Conservation (phyloP, 2,329 filamentous ascomycete species). For the Penicillium corylophilum region DNA sequence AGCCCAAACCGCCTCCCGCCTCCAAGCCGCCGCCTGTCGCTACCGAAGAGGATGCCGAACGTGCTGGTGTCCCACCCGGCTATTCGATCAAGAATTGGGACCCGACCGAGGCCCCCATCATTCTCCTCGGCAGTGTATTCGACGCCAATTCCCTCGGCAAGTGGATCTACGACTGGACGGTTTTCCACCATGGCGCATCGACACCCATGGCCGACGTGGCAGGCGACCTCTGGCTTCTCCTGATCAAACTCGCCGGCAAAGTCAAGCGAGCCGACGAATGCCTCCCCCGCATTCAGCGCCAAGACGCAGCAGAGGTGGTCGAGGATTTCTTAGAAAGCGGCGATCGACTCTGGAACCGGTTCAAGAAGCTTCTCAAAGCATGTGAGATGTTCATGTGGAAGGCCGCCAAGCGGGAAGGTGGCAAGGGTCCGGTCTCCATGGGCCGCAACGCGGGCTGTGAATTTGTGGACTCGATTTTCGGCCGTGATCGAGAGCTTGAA, state of each 20-base stretch:
- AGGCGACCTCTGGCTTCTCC: conserved; percentile 89
- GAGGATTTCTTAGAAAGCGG: conserved; percentile 89
- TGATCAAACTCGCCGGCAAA: conserved; percentile 92
- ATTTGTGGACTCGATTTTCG: conserved; percentile 95
- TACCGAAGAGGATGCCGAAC: conserved; percentile 64
- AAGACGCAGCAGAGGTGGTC: conserved; percentile 75
- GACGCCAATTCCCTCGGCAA: conserved; percentile 97
- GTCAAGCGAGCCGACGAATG: conserved; percentile 85
- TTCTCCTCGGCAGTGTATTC: conserved; percentile 91
- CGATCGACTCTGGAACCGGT: conserved; percentile 79
- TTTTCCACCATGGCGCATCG: conserved; percentile 78
- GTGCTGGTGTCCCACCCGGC: conserved; percentile 73
- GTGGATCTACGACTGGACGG: conserved; percentile 99
- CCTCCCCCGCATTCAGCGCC: conserved; percentile 67
- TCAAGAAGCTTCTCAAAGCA: conserved; percentile 81
- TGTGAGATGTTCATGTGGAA: conserved; percentile 96
- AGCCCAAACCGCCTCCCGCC: conserved; percentile 41
- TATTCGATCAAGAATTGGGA: conserved; percentile 99
- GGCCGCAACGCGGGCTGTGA: conserved; percentile 90
- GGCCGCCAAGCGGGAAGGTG: conserved; percentile 69
- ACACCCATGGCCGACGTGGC: conserved; percentile 87
- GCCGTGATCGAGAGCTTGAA: conserved; percentile 82
- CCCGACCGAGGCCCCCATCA: conserved; percentile 86
- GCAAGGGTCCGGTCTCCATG: conserved; percentile 66
- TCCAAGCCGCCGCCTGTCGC: conserved; percentile 50